These are phyloP conservation scores for Austropuccinia psidii DNA, from an alignment of 1,284 basidiomycete species.

Conservation along the genomic window DNA sequence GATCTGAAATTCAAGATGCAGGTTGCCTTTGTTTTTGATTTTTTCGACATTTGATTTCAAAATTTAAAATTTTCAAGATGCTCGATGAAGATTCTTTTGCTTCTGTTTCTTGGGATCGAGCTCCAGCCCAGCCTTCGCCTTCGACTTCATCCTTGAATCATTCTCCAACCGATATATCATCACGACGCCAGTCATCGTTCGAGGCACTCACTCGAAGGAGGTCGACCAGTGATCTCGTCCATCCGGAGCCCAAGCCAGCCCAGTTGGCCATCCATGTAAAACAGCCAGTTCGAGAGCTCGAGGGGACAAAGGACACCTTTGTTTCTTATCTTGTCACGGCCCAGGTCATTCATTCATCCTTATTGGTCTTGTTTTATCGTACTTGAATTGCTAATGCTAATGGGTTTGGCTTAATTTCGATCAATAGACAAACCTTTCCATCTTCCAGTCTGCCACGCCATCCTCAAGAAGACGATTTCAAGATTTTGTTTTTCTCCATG, in stretches of 20 bases:
- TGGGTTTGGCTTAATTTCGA: not conserved
- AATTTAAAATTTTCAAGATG: not conserved
- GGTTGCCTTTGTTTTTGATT: too few relatives aligned
- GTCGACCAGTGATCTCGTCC: not conserved
- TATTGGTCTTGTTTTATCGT: not conserved
- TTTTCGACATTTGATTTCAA: too few relatives aligned
- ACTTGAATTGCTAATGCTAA: not conserved
- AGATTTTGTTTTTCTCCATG: conserved; percentile 89
- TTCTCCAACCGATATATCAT: not conserved
- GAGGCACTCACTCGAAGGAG: conserved; percentile 9
- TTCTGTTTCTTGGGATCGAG: conserved; percentile 44
- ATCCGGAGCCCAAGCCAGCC: conserved; percentile 37
- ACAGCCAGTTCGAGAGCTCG: conserved; percentile 89
- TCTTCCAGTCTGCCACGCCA: conserved; percentile 66
- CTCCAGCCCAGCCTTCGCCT: conserved; percentile 25
- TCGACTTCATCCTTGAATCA: not conserved
- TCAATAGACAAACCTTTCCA: conserved; percentile 65
- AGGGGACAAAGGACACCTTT: conserved; percentile 91
- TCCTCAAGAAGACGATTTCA: conserved; percentile 81
- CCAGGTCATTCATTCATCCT: conserved; percentile 55
- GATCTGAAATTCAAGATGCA: too few relatives aligned
- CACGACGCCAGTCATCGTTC: not conserved
- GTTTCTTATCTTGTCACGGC: conserved; percentile 88
- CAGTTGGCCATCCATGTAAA: conserved; percentile 60
- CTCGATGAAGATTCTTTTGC: conserved; percentile 42